phyloP scores from a whole-genome alignment of 139 green algal species.

The Coelastrella sp. region DNA sequence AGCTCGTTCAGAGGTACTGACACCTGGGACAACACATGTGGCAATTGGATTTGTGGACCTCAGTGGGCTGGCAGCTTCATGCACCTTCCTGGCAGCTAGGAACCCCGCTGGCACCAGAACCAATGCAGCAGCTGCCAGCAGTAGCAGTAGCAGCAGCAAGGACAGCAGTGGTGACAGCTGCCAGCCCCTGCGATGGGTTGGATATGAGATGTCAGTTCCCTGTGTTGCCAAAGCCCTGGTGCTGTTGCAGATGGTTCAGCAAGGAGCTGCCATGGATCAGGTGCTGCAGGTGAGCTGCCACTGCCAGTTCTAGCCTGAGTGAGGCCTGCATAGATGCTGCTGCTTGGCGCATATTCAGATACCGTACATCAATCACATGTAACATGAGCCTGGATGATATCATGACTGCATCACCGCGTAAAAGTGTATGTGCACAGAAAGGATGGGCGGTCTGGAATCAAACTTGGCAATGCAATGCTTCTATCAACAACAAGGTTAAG shows the following conservation, averaged over 20 bases:
- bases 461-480: too few relatives aligned
- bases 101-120: too few relatives aligned
- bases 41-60: slow-evolving; percentile 67
- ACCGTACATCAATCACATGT: too few relatives aligned
- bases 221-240: slow-evolving; percentile 64
- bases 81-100: neutral
- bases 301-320: too few relatives aligned
- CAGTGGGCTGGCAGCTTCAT: slow-evolving; percentile 49
- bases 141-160: neutral
- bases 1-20: slow-evolving; percentile 16
- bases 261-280: slow-evolving; percentile 34
- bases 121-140: too few relatives aligned
- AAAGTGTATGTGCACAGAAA: too few relatives aligned
- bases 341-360: too few relatives aligned
- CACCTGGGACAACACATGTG: slow-evolving; percentile 55
- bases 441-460: too few relatives aligned
- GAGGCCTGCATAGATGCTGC: neutral
- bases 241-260: slow-evolving; percentile 57
- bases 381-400: too few relatives aligned
- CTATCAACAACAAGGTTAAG: too few relatives aligned
- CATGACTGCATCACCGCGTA: too few relatives aligned
- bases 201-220: slow-evolving; percentile 56
- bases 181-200: slow-evolving; percentile 56
- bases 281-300: slow-evolving; percentile 68
- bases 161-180: neutral